Evolutionary conservation across 208 protist genomes (phyloP), one percentile per base, ranked within the genome.

Genomic region (Acanthamoeba divionensis): DNA sequence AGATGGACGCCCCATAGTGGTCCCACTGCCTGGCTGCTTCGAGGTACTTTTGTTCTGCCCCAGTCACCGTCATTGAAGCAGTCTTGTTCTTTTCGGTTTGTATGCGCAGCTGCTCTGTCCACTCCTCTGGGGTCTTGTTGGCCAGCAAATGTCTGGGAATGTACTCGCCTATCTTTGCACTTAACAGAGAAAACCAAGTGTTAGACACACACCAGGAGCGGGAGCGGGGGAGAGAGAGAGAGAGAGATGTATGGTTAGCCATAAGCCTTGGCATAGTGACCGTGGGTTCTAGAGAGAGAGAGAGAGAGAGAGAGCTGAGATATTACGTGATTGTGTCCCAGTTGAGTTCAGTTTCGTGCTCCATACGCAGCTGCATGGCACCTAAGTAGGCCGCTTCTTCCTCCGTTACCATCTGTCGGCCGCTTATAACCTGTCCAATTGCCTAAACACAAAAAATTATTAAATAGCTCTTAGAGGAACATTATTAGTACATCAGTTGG

Each of bases 41-140:
- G 33, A 79, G 44, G 44, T 79, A 79, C 41, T 79, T 79, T 29
- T 79, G 69, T 48, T 79, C 69, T 26, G 69, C 69, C 44, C 55
- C 45, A 26, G 4, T 0, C 45, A 10, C 33, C n/a, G 7, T 15
- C 45, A 79, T 7, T 41, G 9, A 29, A 9, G 62, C 9, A n/a
- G 36, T 54, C 38, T 79, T 79, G 41, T 79, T 15, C 69, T 79
- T 79, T 0, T 79, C 69, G 38, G 21, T 33, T 9, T 79, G 69
- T 26, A 36, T n/a, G 21, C 69, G 69, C 13, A 79, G 18, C 21
- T n/a, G n/a, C 18, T 79, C 69, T 2, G 41, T 18, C 69, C 69
- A 79, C 69, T 79, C 55, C 69, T 79, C 69, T n/a, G 69, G 12
- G 4, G 7, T 50, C 69, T 54, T 79, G 41, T 12, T 2, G 8